Evolutionary conservation across 106 monocot species (phyloP).

Genomic region (Dendrobium catenatum): DNA sequence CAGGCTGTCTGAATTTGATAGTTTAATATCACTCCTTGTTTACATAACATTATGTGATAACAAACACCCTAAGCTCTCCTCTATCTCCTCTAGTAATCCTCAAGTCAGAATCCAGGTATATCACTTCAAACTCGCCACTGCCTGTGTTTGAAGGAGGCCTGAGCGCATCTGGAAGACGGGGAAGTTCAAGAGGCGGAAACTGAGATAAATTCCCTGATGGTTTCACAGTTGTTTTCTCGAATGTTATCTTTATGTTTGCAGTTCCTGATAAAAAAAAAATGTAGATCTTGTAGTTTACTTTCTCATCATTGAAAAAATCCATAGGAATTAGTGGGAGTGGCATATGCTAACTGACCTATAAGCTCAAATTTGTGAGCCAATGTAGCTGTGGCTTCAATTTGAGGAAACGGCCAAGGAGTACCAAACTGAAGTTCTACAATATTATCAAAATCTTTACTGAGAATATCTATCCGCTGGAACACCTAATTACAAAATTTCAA

Average conservation of each 20-base stretch:
- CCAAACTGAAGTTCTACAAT: constrained; percentile 86
- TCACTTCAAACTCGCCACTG: constrained; percentile 80
- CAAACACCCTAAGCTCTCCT: constrained; percentile 90
- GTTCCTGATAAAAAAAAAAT: constrained; percentile 35
- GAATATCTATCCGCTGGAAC: constrained; percentile 78
- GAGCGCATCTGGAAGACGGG: constrained; percentile 63
- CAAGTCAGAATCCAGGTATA: constrained; percentile 56
- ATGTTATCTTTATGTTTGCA: constrained; percentile 67
- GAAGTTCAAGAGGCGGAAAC: constrained; percentile 75
- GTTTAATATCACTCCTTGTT: no score
- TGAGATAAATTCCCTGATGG: constrained; percentile 67
- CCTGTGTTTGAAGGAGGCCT: constrained; percentile 63
- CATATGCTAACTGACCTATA: constrained; percentile 32
- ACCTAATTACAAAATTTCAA: constrained; percentile 35
- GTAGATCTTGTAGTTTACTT: not conserved
- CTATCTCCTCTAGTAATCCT: constrained; percentile 88
- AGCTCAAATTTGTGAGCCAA: constrained; percentile 92
- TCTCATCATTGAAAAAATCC: not conserved
- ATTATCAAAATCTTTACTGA: constrained; percentile 92
- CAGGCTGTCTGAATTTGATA: no score
- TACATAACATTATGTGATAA: constrained; percentile 36
- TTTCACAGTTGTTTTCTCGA: constrained; percentile 75
- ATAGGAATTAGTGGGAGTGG: not conserved
- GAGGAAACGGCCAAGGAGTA: constrained; percentile 87
- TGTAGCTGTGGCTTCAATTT: constrained; percentile 63